Evolutionary conservation across 345 rosid species (phyloP), one percentile per base, ranked within the genome.

Genomic region (Hibiscus trionum): DNA sequence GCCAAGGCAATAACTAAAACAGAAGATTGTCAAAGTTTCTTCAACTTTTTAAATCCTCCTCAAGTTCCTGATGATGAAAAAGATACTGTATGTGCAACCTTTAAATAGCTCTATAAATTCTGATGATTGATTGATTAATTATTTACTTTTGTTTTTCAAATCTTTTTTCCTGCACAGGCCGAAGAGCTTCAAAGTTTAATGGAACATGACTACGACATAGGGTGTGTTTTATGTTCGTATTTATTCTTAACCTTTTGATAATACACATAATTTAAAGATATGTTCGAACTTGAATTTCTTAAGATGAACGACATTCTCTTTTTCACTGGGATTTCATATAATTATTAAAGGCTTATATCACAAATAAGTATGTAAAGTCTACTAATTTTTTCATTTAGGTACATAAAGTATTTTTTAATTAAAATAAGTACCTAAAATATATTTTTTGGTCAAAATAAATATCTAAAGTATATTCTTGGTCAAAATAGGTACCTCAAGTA

Each of bases 151-250:
- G 17, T 50, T 16, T 16, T 81, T 57, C 33, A 60, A 35, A 62
- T 52, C 65, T 5, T 6, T 46, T 26, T 33, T 70, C 55, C 47
- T 81, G 66, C 29, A 37, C 82, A 96, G 98, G 98, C 95, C 55
- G 99, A 96, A 70, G 97, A 91, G 79, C 95, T 96, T 50, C 97
- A 93, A 66, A 90, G 87, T 80, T 86, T 88, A 78, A 96, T 96
- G 98, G 99, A 93, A 63, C 95, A 89, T 44, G 99, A 96, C 82
- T 96, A 96, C 80, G 98, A 93, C 70, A 78, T 96, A 17, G 98
- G 97, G 99, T 96, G 5, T 67, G 89, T 80, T 69, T 17, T 78
- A 69, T 3, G 42, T 50, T 24, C 17, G 4, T 63, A 37, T 6
- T 37, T 37, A 6, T 7, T 3, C 17, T 35, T 19, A 44, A 73